Evolutionary conservation across 352 stramenopile species (phyloP).

Genomic region (Pythium dissimile): DNA sequence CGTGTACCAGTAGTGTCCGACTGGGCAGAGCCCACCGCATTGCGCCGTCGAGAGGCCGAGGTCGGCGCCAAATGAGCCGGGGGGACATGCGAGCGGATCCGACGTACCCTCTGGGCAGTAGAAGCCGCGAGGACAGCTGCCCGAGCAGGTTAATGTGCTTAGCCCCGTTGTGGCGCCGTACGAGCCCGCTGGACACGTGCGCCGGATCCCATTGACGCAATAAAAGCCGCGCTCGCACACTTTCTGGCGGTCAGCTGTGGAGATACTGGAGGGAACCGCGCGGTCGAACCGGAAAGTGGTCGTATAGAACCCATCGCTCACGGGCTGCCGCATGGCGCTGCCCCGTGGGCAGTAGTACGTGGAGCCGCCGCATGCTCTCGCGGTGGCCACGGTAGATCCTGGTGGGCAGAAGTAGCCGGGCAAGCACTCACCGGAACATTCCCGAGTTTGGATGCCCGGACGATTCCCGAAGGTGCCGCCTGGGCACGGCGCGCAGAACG

Average conservation of each 20-base stretch:
- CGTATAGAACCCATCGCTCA: conserved; percentile 59
- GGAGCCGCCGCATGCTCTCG: conserved; percentile 44
- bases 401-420: conserved; percentile 54
- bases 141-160: conserved; percentile 31
- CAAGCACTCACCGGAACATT: conserved; percentile 48
- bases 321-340: conserved; percentile 33
- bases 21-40: conserved; percentile 49
- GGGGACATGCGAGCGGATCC: conserved; percentile 41
- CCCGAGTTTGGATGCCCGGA: conserved; percentile 29
- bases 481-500: conserved; percentile 41
- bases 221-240: conserved; percentile 64
- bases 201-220: conserved; percentile 53
- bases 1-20: conserved; percentile 54
- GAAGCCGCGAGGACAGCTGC: conserved; percentile 40
- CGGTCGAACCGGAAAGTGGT: conserved; percentile 26
- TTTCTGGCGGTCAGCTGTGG: conserved; percentile 5
- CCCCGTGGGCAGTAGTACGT: conserved; percentile 56
- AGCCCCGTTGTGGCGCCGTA: conserved; percentile 41
- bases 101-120: conserved; percentile 53
- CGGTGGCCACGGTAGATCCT: conserved; percentile 51
- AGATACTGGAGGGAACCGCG: neutral
- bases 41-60: conserved; percentile 27
- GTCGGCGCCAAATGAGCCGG: conserved; percentile 40
- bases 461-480: conserved; percentile 42
- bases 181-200: conserved; percentile 42